Evolutionary conservation across 2,329 filamentous ascomycete species (phyloP).

Genomic region (Dactylonectria macrodidyma): DNA sequence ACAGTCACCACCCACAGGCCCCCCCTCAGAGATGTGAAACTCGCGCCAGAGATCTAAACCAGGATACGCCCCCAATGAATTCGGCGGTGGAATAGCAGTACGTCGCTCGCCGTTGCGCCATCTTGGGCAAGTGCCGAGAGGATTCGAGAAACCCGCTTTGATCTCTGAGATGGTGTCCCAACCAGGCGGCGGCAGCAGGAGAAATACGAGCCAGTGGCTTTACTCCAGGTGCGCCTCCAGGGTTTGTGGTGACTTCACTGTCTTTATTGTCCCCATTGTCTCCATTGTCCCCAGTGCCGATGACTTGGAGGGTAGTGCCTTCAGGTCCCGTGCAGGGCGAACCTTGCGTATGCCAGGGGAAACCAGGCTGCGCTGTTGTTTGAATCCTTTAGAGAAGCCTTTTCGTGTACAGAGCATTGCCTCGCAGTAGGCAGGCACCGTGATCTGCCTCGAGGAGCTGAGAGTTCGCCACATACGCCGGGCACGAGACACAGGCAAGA

Average conservation of each 20-base stretch:
- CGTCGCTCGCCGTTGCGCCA: slow-evolving; percentile 36
- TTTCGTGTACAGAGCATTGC: slow-evolving; percentile 15
- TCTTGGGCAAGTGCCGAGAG: slow-evolving; percentile 38
- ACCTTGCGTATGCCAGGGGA: slow-evolving; percentile 5
- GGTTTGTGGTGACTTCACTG: too few relatives aligned
- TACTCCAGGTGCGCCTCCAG: background rate
- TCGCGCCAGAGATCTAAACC: slow-evolving; percentile 38
- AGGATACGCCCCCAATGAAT: slow-evolving; percentile 36
- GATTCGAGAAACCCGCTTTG: slow-evolving; percentile 21
- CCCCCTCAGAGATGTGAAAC: slow-evolving; percentile 35
- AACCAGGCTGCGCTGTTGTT: slow-evolving; percentile 3
- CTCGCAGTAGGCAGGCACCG: slow-evolving; percentile 8
- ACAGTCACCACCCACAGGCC: slow-evolving; percentile 28
- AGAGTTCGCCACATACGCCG: slow-evolving; percentile 24
- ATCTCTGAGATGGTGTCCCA: slow-evolving; percentile 3
- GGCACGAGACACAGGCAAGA: slow-evolving; percentile 5
- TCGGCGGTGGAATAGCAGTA: slow-evolving; percentile 28
- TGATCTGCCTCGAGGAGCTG: slow-evolving; percentile 24
- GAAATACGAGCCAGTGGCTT: background rate
- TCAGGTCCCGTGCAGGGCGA: slow-evolving; percentile 1
- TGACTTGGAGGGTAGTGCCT: slow-evolving; percentile 12
- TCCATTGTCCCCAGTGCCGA: background rate
- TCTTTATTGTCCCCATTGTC: too few relatives aligned
- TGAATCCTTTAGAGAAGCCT: background rate
- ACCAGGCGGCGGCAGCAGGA: slow-evolving; percentile 5